Conservation (phyloP, 169 alveolate genomes). For the Eimeria tenella region DNA sequence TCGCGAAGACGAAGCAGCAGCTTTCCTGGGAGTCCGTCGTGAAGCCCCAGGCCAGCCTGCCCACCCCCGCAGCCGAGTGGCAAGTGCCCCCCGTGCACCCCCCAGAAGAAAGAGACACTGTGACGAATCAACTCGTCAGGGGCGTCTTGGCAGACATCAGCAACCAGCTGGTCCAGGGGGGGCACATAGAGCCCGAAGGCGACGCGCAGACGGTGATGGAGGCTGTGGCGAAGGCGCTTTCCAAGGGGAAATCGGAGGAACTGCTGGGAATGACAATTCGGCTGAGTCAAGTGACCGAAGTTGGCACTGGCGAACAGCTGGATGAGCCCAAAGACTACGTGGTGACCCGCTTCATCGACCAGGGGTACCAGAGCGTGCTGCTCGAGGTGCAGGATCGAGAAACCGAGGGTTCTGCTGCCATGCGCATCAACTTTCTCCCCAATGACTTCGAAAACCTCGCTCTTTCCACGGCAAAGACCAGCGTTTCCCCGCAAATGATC, state of each 20-base stretch:
- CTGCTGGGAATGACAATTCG: slow-evolving; percentile 18
- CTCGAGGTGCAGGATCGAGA: neutral
- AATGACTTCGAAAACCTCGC: neutral
- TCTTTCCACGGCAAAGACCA: neutral
- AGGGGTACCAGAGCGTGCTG: neutral
- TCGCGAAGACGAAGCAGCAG: neutral
- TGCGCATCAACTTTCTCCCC: slow-evolving; percentile 1
- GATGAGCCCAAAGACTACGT: neutral
- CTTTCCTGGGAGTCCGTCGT: neutral
- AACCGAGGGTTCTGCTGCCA: neutral
- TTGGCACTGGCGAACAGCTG: neutral
- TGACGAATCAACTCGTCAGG: neutral
- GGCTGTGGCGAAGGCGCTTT: neutral
- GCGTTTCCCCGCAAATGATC: neutral
- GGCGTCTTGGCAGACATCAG: neutral
- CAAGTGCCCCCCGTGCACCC: slow-evolving; percentile 35
- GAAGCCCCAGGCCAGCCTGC: neutral
- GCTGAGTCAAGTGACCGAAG: neutral
- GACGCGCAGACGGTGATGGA: neutral
- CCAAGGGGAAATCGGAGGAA: neutral
- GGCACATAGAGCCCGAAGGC: neutral
- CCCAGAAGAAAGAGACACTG: neutral
- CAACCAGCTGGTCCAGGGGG: neutral
- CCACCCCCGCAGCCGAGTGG: neutral
- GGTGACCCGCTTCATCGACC: slow-evolving; percentile 22